Percentiles rank a stretch among this genome's conserved stretches.
These are phyloP conservation scores for Tritrichomonas musculus DNA, from an alignment of 208 protist species.

Conservation along the genomic window DNA sequence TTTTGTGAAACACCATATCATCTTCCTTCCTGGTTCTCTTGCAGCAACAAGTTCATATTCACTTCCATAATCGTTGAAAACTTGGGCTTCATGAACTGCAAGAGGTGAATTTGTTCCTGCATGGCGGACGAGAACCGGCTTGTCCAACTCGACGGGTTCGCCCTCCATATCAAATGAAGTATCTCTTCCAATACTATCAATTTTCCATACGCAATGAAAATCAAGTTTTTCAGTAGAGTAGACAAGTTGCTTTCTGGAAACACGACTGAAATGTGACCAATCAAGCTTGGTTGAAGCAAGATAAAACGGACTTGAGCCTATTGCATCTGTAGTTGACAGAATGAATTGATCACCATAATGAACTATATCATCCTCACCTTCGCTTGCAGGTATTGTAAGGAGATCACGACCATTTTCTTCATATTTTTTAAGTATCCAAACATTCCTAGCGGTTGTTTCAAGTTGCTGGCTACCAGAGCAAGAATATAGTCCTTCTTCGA, in stretches of 20 bases:
- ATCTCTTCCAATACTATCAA: neutral
- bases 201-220: neutral
- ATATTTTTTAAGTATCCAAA: constrained; percentile 4
- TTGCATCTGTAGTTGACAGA: neutral
- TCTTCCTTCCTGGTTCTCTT: neutral
- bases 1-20: neutral
- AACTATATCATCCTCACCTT: neutral
- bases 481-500: neutral
- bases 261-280: neutral
- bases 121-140: neutral
- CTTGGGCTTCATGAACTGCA: neutral
- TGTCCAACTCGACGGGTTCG: neutral
- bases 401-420: neutral
- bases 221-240: neutral
- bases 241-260: constrained; percentile 8
- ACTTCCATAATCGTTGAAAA: constrained; percentile 16
- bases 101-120: neutral
- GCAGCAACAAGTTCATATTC: neutral
- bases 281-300: neutral
- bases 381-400: neutral
- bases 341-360: neutral
- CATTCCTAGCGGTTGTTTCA: neutral
- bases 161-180: neutral
- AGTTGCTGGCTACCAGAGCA: neutral
- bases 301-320: neutral